Evolutionary conservation across 2,329 filamentous ascomycete species (phyloP), one percentile per base, ranked within the genome.

Genomic region (Blastomyces silverae): DNA sequence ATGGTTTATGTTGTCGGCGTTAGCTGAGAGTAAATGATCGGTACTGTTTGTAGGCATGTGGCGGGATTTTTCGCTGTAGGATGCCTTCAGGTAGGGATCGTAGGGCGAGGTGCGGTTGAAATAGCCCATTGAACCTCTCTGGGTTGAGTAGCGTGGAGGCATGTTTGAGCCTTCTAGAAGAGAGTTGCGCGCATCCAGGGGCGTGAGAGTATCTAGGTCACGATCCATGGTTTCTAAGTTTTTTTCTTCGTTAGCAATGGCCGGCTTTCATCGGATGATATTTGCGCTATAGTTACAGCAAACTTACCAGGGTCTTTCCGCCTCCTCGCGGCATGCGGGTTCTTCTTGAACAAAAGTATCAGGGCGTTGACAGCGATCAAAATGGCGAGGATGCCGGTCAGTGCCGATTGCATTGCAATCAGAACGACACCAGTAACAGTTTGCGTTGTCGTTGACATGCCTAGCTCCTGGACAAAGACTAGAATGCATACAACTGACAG

Each of bases 361-460:
- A 97, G 86, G 58, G 91, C 91, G 73, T 97, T 97, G 80, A 92
- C 90, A 13, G 85, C 84, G 70, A 99, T 96, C 39, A 97, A 82
- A 62, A 97, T 89, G 3, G 91, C 92, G 64, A 99, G 82, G 31
- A 91, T 77, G 67, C 85, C 92, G 6, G 92, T 96, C 69, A 99
- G 80, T 0, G 88, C 85, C 0, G 90, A 90, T 78, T 99, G 94
- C 5, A 97, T 84, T n/a, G 88, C 91, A 69, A 97, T 94, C 66
- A 99, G 83, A 20, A 92, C 90, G n/a, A 97, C 86, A 64, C 94
- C 94, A 20, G 91, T 93, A 61, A 97, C 85, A 0, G 94, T 97
- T 81, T 97, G 91, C 11, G 93, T 97, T 11, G 92, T 96, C 77
- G 97, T 88, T 6, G 87, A 84, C 70, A 99, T 88, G 65, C 90